A percentile compares a stretch with the other conserved stretches of the same genome.
phyloP scores from a whole-genome alignment of 163 green algal species.

The Chlorella variabilis region DNA sequence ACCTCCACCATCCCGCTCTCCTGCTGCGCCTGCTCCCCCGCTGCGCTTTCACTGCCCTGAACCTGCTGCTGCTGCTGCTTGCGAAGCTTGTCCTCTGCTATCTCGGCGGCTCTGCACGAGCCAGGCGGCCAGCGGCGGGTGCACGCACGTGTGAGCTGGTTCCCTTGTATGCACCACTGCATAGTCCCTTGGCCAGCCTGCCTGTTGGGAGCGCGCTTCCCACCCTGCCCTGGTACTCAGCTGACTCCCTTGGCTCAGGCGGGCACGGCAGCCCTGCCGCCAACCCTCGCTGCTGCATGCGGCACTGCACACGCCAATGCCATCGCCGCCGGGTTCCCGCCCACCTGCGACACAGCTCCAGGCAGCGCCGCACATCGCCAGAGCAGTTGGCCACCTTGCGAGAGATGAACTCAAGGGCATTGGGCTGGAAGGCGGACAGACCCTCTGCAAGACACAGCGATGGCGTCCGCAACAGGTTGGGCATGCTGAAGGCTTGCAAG shows the following conservation, averaged over 20 bases:
- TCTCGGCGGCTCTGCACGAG: conserved; percentile 46
- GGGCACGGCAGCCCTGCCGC: too few relatives aligned
- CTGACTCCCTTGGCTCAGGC: too few relatives aligned
- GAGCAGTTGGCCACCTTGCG: conserved; percentile 71
- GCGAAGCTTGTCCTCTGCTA: conserved; percentile 34
- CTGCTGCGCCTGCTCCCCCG: neutral
- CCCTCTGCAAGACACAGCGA: conserved; percentile 39
- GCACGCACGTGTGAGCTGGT: too few relatives aligned
- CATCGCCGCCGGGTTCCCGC: neutral
- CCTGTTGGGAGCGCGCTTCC: too few relatives aligned
- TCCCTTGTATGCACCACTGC: too few relatives aligned
- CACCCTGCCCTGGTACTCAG: neutral
- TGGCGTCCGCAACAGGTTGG: too few relatives aligned
- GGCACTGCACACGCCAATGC: too few relatives aligned
- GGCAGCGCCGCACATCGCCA: conserved; percentile 78
- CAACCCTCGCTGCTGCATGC: too few relatives aligned
- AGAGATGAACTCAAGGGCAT: conserved; percentile 62
- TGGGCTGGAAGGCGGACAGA: conserved; percentile 57
- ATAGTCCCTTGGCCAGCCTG: too few relatives aligned
- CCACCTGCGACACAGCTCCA: conserved; percentile 51
- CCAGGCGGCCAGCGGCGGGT: neutral
- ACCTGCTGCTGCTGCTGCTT: conserved; percentile 30
- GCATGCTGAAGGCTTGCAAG: too few relatives aligned
- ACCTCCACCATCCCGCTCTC: conserved; percentile 8
- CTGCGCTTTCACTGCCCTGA: neutral